phyloP scores from a whole-genome alignment of 163 green algal species.

The Coccomyxa subellipsoidea region DNA sequence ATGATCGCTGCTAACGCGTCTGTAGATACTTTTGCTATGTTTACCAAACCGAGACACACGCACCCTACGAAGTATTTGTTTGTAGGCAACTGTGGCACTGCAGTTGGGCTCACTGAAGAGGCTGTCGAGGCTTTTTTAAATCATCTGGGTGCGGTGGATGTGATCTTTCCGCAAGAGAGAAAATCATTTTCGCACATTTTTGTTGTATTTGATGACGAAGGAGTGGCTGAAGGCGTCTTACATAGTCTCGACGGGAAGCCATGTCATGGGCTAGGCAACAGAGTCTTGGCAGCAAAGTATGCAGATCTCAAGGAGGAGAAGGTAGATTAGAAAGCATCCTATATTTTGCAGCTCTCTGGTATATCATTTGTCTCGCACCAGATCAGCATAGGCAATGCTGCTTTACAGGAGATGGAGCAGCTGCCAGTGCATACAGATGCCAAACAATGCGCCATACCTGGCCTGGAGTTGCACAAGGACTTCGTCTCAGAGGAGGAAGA shows the following conservation, averaged over 20 bases:
- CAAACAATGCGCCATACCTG: conserved; percentile 57
- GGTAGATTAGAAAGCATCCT: not conserved
- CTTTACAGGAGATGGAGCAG: not conserved
- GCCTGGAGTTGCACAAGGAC: conserved; percentile 59
- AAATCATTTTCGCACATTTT: conserved; percentile 29
- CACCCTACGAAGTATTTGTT: conserved; percentile 39
- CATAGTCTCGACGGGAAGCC: conserved; percentile 25
- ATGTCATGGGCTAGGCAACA: conserved; percentile 6
- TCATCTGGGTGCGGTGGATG: conserved; percentile 6
- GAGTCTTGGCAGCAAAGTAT: conserved; percentile 36
- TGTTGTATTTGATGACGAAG: conserved; percentile 28
- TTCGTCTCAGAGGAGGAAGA: conserved; percentile 77
- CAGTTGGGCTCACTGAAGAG: conserved; percentile 13
- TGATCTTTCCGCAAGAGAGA: conserved; percentile 7
- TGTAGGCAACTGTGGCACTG: conserved; percentile 45
- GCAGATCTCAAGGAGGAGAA: conserved; percentile 25
- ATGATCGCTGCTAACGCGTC: not conserved
- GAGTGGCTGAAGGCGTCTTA: conserved; percentile 28
- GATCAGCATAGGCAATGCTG: not conserved
- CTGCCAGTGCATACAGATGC: not conserved
- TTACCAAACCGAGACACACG: conserved; percentile 7
- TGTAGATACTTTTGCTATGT: not conserved
- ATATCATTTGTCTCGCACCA: not conserved
- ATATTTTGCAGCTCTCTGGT: not conserved
- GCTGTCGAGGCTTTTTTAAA: conserved; percentile 19